These are phyloP conservation scores for Fusarium floridanum DNA, from an alignment of 2,329 filamentous ascomycete species.

Conservation along the genomic window DNA sequence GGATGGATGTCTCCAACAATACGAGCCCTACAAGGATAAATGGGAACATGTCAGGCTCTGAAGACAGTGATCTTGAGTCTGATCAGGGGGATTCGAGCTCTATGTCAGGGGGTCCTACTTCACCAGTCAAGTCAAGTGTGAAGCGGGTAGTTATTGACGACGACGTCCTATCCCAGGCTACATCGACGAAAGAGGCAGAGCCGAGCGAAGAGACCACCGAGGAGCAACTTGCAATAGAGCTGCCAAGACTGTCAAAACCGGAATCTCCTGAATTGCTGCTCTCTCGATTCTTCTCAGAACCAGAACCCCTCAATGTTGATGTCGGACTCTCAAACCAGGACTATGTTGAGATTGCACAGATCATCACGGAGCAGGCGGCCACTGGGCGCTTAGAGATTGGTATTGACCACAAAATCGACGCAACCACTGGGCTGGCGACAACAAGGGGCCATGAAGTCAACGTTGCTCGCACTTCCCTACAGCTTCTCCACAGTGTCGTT, in stretches of 20 bases:
- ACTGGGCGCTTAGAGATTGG: conserved; percentile 61
- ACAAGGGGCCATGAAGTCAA: conserved; percentile 58
- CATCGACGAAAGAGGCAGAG: conserved; percentile 65
- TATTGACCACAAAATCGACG: conserved; percentile 38
- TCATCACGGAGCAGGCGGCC: conserved; percentile 78
- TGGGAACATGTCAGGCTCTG: conserved; percentile 56
- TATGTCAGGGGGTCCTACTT: conserved; percentile 62
- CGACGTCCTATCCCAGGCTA: conserved; percentile 65
- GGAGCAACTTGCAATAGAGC: conserved; percentile 61
- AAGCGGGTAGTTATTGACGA: conserved; percentile 65
- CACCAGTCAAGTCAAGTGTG: conserved; percentile 63
- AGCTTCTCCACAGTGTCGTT: conserved; percentile 60
- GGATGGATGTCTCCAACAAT: conserved; percentile 41
- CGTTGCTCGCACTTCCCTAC: conserved; percentile 62
- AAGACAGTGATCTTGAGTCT: conserved; percentile 65
- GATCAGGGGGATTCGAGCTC: conserved; percentile 68
- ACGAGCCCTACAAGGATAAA: conserved; percentile 57
- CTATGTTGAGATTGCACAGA: conserved; percentile 75
- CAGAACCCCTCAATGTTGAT: conserved; percentile 65
- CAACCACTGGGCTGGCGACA: conserved; percentile 43
- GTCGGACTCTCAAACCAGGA: conserved; percentile 68
- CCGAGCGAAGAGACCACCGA: conserved; percentile 58
- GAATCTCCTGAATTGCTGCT: conserved; percentile 65
- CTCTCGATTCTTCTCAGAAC: conserved; percentile 69
- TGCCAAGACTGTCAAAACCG: conserved; percentile 62